phyloP scores from a whole-genome alignment of 78 protist species.

The Dictyostelium firmibasis region DNA sequence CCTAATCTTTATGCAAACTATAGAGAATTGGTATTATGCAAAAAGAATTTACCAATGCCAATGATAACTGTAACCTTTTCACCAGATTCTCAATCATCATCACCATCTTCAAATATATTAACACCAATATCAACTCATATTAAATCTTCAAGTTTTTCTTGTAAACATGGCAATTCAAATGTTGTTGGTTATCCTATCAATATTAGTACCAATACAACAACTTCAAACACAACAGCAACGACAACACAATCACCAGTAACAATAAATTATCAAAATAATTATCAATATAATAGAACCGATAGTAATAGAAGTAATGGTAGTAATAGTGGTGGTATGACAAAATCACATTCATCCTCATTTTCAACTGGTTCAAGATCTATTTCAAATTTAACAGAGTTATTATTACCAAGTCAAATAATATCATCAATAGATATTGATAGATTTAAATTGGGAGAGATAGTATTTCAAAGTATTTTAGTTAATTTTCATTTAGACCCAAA shows the following conservation, averaged over 20 bases:
- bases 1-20: not conserved
- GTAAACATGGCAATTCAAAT: not conserved
- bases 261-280: not conserved
- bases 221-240: not conserved
- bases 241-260: not conserved
- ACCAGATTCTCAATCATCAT: not conserved
- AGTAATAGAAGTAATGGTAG: not conserved
- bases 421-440: not conserved
- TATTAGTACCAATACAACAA: not conserved
- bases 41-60: not conserved
- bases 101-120: not conserved
- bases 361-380: not conserved
- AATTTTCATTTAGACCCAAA: not conserved
- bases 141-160: conserved; percentile 2
- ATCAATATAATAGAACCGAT: not conserved
- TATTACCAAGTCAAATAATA: not conserved
- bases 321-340: not conserved
- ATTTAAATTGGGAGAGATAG: not conserved
- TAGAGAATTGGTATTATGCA: not conserved
- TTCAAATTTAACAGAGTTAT: not conserved
- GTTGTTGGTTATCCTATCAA: not conserved
- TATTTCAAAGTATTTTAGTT: not conserved
- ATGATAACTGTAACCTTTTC: not conserved
- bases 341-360: conserved; percentile 7
- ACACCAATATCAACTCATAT: not conserved